Base-by-base conservation (phyloP, 306 rosid genomes). In the Mimosa bimucronata region DNA sequence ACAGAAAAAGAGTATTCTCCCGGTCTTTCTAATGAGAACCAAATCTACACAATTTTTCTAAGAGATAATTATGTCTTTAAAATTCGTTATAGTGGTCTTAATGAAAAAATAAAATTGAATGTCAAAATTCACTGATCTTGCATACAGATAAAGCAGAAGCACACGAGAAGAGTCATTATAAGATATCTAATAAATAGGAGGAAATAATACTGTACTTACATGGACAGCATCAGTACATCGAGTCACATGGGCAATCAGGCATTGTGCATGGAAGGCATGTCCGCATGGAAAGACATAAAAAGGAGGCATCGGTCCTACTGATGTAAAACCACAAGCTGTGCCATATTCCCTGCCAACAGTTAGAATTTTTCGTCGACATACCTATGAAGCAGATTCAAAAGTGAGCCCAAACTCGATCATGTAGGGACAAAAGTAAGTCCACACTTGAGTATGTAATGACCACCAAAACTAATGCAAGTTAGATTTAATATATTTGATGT, bases 231-330 rank as follows among this genome's bases (percentile, higher is more conserved):
- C 80, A 2, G 97, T 92, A 60, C 97, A 90, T 26, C 97, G 98
- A 48, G 98, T 92, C 79, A 95, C 98, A 31, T 95, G 98, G 16
- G 98, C 93, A 72, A 95, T 89, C 82, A 95, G 83, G 82, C 98
- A 95, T 44, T 90, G 86, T 12, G 98, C 88, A 76, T 95, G 98
- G 89, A 95, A 95, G 84, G 94, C 88, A 55, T 95, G 98, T 62
- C 96, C 97, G 61, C 98, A 95, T 6, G 98, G 98, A 77, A 92
- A 95, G 82, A 95, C 95, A 85, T 92, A 95, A 86, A 95, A 95
- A 2, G 98, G 97, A 62, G 98, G 92, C 97, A 95, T 91, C 80
- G 89, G 91, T 82, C 94, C 98, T 12, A 90, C 90, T 75, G 95
- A 85, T 58, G 93, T 79, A 84, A 82, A 95, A 44, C 95, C 97